A percentile compares a stretch with the other conserved stretches of the same genome.
These are phyloP conservation scores for Salix arbutifolia DNA, from an alignment of 345 rosid species.

Conservation along the genomic window DNA sequence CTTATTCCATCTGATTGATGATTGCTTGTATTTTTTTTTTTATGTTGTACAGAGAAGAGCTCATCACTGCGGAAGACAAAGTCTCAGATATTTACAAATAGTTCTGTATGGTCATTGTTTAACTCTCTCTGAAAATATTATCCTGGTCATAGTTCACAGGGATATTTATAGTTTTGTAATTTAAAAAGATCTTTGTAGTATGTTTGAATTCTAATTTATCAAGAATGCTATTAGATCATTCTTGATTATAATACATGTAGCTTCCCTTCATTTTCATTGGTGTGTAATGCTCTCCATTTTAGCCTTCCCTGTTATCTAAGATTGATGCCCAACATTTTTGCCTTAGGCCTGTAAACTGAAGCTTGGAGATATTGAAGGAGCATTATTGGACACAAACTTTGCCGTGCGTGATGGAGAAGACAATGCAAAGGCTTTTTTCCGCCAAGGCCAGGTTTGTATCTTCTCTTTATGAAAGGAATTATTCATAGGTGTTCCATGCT, in stretches of 20 bases:
- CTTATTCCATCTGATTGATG: not conserved
- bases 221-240: not conserved
- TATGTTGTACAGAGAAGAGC: constrained; percentile 52
- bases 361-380: constrained; percentile 79
- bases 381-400: constrained; percentile 69
- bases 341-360: constrained; percentile 79
- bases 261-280: not conserved
- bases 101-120: constrained; percentile 54
- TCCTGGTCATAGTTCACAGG: not conserved
- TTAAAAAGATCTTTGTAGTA: not conserved
- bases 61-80: constrained; percentile 67
- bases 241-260: not conserved
- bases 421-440: constrained; percentile 83
- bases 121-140: not conserved
- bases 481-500: not conserved
- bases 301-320: not conserved
- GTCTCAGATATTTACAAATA: constrained; percentile 76
- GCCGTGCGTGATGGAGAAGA: constrained; percentile 80
- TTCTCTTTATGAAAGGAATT: not conserved
- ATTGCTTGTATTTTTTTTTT: not conserved
- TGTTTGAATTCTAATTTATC: not conserved
- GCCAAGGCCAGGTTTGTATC: constrained; percentile 79
- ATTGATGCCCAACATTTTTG: not conserved
- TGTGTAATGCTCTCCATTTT: not conserved
- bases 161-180: not conserved